Percentiles rank a stretch among this genome's conserved stretches.
Conservation (phyloP, 139 green algal species). For the Coccomyxa sp. region DNA sequence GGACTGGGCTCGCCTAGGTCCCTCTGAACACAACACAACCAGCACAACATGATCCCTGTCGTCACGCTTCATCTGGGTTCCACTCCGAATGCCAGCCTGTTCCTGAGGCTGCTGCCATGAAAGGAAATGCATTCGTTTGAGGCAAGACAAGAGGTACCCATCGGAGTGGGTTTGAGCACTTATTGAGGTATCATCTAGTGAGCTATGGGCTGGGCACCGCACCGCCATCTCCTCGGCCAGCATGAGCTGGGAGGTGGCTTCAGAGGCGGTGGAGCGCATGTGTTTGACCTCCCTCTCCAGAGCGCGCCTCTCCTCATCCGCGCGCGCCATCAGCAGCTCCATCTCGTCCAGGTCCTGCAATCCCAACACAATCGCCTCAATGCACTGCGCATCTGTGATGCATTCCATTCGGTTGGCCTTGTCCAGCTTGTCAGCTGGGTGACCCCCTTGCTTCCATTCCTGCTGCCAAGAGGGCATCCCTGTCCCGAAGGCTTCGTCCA, state of each 20-base stretch:
- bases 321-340: conserved; percentile 1
- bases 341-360: not conserved
- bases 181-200: too few species aligned
- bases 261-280: not conserved
- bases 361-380: not conserved
- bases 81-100: too few species aligned
- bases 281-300: not conserved
- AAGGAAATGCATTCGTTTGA: too few species aligned
- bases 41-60: not conserved
- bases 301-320: not conserved
- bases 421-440: too few species aligned
- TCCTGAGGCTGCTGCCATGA: too few species aligned
- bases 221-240: not conserved
- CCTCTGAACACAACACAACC: not conserved
- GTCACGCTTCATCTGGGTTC: too few species aligned
- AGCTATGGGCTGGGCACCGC: not conserved
- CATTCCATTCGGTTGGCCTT: not conserved
- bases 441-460: not conserved
- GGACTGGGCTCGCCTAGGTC: not conserved
- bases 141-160: too few species aligned
- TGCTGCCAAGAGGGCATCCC: not conserved
- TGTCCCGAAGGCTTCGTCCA: not conserved
- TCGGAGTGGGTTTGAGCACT: too few species aligned
- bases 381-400: not conserved
- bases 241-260: not conserved